These are phyloP conservation scores for Plantago coronopus DNA, from an alignment of 305 asterid genomes.

Conservation along the genomic window DNA sequence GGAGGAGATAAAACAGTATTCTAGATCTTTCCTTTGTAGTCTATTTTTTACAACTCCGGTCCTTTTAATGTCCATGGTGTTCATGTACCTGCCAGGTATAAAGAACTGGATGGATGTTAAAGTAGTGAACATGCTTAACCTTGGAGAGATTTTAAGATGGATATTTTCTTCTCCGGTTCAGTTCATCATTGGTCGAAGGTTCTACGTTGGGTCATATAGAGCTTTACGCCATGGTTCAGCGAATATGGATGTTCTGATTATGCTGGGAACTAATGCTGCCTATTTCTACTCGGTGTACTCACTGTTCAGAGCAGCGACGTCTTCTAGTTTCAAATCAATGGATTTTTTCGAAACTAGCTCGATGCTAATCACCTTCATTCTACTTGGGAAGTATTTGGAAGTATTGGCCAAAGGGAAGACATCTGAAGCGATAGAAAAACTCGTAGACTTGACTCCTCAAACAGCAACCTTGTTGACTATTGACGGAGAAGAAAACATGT, in stretches of 20 bases:
- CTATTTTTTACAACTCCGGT: slow-evolving; percentile 63
- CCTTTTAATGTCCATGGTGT: slow-evolving; percentile 64
- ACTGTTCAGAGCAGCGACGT: slow-evolving; percentile 54
- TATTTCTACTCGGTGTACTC: slow-evolving; percentile 75
- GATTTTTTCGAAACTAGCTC: slow-evolving; percentile 66
- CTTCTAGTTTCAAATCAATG: slow-evolving; percentile 40
- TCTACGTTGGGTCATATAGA: slow-evolving; percentile 66
- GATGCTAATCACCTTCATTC: slow-evolving; percentile 53
- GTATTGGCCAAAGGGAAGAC: slow-evolving; percentile 60
- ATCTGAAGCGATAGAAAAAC: slow-evolving; percentile 69
- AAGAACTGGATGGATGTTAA: slow-evolving; percentile 44
- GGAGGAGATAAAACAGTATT: slow-evolving; percentile 45
- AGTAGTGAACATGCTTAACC: slow-evolving; percentile 50
- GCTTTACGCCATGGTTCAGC: slow-evolving; percentile 64
- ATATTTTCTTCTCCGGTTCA: slow-evolving; percentile 69
- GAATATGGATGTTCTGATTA: slow-evolving; percentile 78
- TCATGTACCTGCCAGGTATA: slow-evolving; percentile 68
- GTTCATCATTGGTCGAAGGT: slow-evolving; percentile 70
- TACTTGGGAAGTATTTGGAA: slow-evolving; percentile 55
- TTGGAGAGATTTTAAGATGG: slow-evolving; percentile 64
- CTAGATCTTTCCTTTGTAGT: slow-evolving; percentile 61
- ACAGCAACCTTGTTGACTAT: slow-evolving; percentile 42
- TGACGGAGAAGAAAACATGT: slow-evolving; percentile 47
- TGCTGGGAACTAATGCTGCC: slow-evolving; percentile 77
- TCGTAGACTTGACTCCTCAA: slow-evolving; percentile 67